Conservation (phyloP, 805 yeast genomes). For the Yarrowia sp. region DNA sequence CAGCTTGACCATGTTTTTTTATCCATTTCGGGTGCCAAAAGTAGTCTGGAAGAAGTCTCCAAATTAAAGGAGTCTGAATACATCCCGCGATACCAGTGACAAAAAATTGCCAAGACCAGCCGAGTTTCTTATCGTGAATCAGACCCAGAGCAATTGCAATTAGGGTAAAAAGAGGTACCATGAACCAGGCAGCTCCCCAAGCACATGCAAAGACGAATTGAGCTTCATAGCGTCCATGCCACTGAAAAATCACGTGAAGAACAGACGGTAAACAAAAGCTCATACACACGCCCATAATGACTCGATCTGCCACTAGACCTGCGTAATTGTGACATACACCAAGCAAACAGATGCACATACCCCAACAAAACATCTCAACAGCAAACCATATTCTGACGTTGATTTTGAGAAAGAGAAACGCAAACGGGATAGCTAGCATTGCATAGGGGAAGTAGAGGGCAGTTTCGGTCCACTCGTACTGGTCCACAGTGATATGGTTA, state of each 20-base stretch:
- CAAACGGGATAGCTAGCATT: neutral
- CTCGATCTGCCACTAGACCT: neutral
- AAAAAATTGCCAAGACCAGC: neutral
- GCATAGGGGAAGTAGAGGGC: neutral
- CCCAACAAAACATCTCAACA: conserved; percentile 2
- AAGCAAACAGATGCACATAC: neutral
- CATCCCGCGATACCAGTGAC: neutral
- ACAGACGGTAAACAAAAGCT: neutral
- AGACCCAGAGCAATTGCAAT: conserved; percentile 10
- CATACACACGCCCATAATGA: conserved; percentile 9
- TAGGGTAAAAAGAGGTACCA: neutral
- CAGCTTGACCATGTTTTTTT: neutral
- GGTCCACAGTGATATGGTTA: neutral
- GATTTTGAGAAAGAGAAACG: neutral
- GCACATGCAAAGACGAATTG: conserved; percentile 1
- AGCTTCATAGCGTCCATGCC: neutral
- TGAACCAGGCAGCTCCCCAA: conserved; percentile 10
- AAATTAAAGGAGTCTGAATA: neutral
- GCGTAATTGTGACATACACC: conserved; percentile 1
- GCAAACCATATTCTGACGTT: conserved; percentile 1
- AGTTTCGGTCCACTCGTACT: neutral
- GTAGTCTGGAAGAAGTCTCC: neutral
- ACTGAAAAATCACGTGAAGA: neutral
- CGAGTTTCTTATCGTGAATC: neutral
- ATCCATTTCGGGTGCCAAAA: neutral